Evolutionary conservation across 2,329 filamentous ascomycete genomes (phyloP), one percentile per base, ranked within the genome.

Genomic region (Fusarium verticillioides): DNA sequence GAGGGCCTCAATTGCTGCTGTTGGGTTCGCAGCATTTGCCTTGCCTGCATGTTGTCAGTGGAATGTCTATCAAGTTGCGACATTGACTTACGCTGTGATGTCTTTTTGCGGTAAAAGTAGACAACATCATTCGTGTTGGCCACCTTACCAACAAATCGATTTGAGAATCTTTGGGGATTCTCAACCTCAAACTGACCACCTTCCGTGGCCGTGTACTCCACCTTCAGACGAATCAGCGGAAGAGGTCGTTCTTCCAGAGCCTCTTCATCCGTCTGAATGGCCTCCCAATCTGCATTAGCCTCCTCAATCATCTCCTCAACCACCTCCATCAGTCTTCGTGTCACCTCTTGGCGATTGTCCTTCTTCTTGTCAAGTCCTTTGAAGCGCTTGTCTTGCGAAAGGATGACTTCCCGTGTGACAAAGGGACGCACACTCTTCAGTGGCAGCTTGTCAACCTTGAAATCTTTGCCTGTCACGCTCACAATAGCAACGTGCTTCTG

Each of bases 131-230:
- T 97, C 15, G 92, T 91, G 79, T 99, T 99, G 66, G 96, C 96
- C 2, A 99, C 96, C 78, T 91, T 93, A n/a, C 91, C 93, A 3
- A 93, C 88, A 76, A 98, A 99, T 6, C 95, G 90, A 80, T 97
- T 97, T 0, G 96, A 98, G 78, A 98, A 98, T 13, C 96, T 91
- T 80, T 98, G 96, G 0, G 96, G 95, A 69, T 99, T 99, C 81
- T 98, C 96, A 72, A 93, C 92, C 75, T 98, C 94, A 78, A 94
- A 99, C 40, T 91, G 90, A 19, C 94, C 93, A 8, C 94, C 95
- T 49, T 97, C 94, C 0, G 93, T 93, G 0, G 95, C 91, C 0
- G 94, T 93, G 74, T 94, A 96, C 78, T 99, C 96, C 2, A 99
- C 95, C 69, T 95, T 94, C 21, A 99, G 88, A 26, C 96, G 91